Percentiles rank a stretch among this genome's conserved stretches.
phyloP scores from a whole-genome alignment of 2,329 filamentous ascomycete genomes.

The Knufia fluminis region DNA sequence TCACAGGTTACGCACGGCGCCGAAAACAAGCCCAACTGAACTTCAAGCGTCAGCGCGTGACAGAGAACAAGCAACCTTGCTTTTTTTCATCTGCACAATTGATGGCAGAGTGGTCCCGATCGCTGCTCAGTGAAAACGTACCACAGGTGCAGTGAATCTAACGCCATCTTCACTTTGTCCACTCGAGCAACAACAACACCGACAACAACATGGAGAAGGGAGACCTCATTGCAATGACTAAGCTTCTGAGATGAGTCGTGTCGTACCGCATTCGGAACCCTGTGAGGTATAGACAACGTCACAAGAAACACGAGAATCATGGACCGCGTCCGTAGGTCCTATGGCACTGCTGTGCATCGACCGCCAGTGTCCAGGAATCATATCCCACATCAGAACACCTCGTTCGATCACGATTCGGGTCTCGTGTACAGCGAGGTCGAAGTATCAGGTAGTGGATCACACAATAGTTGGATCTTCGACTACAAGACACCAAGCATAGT shows the following conservation, averaged over 20 bases:
- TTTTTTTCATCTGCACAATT: too few relatives aligned
- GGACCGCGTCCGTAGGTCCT: not conserved
- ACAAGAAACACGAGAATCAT: not conserved
- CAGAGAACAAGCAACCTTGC: too few relatives aligned
- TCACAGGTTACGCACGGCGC: too few relatives aligned
- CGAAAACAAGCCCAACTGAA: too few relatives aligned
- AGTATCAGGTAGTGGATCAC: conserved; percentile 10
- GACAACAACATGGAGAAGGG: conserved; percentile 18
- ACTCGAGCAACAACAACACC: not conserved
- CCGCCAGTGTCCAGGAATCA: too few relatives aligned
- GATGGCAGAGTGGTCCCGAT: too few relatives aligned
- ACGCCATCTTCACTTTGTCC: too few relatives aligned
- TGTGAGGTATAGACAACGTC: not conserved
- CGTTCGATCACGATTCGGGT: conserved; percentile 18
- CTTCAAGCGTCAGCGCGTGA: too few relatives aligned
- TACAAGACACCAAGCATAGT: conserved; percentile 13
- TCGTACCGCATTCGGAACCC: not conserved
- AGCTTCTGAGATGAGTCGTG: conserved; percentile 15
- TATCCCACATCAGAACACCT: not conserved
- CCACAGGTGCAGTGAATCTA: too few relatives aligned
- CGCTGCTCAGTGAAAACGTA: too few relatives aligned
- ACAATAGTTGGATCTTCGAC: conserved; percentile 20
- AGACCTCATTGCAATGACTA: conserved; percentile 20
- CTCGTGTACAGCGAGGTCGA: conserved; percentile 18
- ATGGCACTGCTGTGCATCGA: not conserved